Conservation (phyloP, 2,329 filamentous ascomycete species). For the Aschersonia sp. region DNA sequence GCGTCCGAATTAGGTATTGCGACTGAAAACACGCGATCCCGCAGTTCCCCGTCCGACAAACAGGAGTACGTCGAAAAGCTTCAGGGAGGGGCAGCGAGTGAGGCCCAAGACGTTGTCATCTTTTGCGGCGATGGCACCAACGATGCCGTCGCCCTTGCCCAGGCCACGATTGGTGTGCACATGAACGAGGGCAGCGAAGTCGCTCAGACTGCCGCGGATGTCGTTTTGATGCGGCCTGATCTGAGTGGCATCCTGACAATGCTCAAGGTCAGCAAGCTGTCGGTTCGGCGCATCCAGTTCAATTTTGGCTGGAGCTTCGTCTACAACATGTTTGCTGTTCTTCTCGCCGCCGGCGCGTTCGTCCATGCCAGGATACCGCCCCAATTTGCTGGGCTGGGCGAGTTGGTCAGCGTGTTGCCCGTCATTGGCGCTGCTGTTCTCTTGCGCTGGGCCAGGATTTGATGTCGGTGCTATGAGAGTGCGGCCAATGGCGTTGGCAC, state of each 20-base stretch:
- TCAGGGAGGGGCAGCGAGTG: constrained; percentile 7
- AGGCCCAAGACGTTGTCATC: constrained; percentile 31
- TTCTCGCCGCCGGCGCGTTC: constrained; percentile 53
- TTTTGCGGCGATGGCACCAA: constrained; percentile 73
- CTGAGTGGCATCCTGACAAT: constrained; percentile 42
- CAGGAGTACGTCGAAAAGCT: constrained; percentile 26
- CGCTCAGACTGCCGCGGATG: constrained; percentile 52
- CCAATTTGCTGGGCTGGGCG: constrained; percentile 53
- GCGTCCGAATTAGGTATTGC: constrained; percentile 26
- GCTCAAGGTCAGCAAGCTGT: constrained; percentile 35
- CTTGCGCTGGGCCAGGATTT: constrained; percentile 20
- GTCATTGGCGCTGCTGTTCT: constrained; percentile 45
- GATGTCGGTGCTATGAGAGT: background rate
- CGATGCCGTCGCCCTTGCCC: constrained; percentile 58
- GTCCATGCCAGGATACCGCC: constrained; percentile 38
- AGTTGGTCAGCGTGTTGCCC: constrained; percentile 60
- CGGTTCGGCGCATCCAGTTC: constrained; percentile 38
- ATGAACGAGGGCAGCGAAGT: constrained; percentile 50
- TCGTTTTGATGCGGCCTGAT: constrained; percentile 45
- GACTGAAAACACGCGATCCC: constrained; percentile 20
- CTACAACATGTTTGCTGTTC: constrained; percentile 56
- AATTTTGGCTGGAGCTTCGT: constrained; percentile 59
- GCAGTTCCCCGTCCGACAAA: constrained; percentile 31
- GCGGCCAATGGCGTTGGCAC: too few species aligned
- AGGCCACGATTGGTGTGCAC: constrained; percentile 58